These are phyloP conservation scores for Botrytis porri DNA, from an alignment of 2,329 filamentous ascomycete species.

Conservation along the genomic window DNA sequence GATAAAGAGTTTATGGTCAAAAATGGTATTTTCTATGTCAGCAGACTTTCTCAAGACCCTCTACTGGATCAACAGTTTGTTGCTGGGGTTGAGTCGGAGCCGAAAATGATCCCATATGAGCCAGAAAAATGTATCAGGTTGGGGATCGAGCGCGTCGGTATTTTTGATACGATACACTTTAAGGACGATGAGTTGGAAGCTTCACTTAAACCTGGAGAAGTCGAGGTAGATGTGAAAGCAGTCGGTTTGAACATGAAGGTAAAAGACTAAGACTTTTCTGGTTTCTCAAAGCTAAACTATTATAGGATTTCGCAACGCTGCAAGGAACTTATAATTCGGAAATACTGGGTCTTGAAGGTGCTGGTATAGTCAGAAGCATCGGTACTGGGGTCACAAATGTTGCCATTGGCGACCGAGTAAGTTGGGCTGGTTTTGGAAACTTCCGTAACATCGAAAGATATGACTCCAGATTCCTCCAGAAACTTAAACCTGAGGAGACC, in stretches of 20 bases:
- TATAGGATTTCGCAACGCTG: conserved; percentile 3
- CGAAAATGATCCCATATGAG: not conserved
- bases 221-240: conserved; percentile 13
- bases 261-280: not conserved
- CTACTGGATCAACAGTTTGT: conserved; percentile 17
- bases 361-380: conserved; percentile 55
- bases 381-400: conserved; percentile 52
- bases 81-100: conserved; percentile 18
- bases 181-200: not conserved
- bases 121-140: not conserved
- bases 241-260: conserved; percentile 15
- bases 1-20: conserved; percentile 17
- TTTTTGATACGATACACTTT: conserved; percentile 18
- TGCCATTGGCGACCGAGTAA: conserved; percentile 50
- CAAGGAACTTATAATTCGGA: conserved; percentile 8
- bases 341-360: conserved; percentile 40
- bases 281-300: not conserved
- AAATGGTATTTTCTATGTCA: conserved; percentile 16
- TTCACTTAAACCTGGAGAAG: not conserved
- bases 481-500: conserved; percentile 25
- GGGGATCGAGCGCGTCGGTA: conserved; percentile 16
- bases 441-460: conserved; percentile 31
- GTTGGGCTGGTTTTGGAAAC: conserved; percentile 22
- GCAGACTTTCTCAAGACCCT: conserved; percentile 20
- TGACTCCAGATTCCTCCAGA: conserved; percentile 27